Percentiles rank a stretch among this genome's conserved stretches.
phyloP scores from a whole-genome alignment of 495 filamentous ascomycete genomes.

The Neurospora africana region DNA sequence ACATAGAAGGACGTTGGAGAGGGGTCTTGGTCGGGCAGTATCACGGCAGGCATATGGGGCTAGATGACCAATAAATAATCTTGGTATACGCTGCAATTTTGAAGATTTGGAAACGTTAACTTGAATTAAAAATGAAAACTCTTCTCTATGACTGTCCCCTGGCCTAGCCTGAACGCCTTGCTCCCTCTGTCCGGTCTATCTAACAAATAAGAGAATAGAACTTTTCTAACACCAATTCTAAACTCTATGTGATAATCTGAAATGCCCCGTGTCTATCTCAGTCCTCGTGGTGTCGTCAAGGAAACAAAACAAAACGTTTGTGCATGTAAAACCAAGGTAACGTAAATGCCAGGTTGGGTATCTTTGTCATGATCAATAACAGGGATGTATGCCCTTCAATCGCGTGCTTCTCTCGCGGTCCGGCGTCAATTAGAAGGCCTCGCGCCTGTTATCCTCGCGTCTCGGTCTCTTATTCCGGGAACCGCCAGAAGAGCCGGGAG shows the following conservation, averaged over 20 bases:
- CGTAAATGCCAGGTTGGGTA: not conserved
- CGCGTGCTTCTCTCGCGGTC: not conserved
- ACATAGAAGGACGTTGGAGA: not conserved
- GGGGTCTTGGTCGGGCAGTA: not conserved
- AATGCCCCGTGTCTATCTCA: not conserved
- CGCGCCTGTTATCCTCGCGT: not conserved
- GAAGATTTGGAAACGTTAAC: not conserved
- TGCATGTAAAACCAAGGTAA: not conserved
- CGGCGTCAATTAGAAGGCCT: not conserved
- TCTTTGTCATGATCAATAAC: not conserved
- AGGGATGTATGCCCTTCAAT: not conserved
- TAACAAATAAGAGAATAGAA: not conserved
- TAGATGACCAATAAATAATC: not conserved
- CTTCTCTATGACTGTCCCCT: not conserved
- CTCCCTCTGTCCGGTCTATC: not conserved
- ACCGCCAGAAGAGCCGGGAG: not conserved
- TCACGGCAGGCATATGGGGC: not conserved
- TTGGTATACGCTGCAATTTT: not conserved
- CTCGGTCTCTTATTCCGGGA: not conserved
- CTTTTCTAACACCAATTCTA: not conserved
- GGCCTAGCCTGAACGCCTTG: not conserved
- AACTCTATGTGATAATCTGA: not conserved
- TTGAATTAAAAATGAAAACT: not conserved
- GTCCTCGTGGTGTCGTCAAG: not conserved
- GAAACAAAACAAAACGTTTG: not conserved